Percentiles rank a stretch among this genome's conserved stretches.
Evolutionary conservation across 2,329 filamentous ascomycete genomes (phyloP).

Genomic region (Cordyceps sp.): DNA sequence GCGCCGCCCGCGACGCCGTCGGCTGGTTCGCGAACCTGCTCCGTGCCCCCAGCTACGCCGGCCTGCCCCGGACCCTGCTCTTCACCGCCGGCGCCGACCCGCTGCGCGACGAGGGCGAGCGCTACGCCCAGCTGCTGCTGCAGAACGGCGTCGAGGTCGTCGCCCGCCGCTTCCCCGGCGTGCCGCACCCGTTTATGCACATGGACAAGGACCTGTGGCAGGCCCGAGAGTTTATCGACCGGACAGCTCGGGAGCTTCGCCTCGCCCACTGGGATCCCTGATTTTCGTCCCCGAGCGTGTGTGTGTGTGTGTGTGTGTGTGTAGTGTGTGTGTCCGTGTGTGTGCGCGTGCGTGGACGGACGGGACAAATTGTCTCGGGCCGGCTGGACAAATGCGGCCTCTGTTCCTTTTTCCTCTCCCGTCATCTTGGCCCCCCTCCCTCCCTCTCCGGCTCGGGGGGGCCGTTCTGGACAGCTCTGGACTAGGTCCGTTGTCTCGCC

Average conservation of each 20-base stretch:
- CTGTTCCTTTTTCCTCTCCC: no score
- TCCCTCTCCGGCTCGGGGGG: no score
- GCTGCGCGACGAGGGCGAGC: conserved; percentile 30
- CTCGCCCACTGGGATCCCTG: conserved; percentile 8
- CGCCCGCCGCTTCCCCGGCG: conserved; percentile 25
- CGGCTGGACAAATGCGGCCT: no score
- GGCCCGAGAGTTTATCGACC: conserved; percentile 16
- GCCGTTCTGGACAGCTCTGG: no score
- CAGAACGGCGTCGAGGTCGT: conserved; percentile 27
- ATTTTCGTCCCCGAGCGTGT: background rate
- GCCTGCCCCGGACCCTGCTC: conserved; percentile 21
- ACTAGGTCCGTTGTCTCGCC: no score
- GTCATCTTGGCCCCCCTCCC: no score
- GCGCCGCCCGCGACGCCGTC: conserved; percentile 4
- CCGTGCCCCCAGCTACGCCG: conserved; percentile 14
- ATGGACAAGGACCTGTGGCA: conserved; percentile 24
- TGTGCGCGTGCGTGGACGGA: background rate
- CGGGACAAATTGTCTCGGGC: no score
- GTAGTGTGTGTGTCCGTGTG: background rate
- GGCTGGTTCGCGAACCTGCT: conserved; percentile 17
- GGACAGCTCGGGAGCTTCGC: conserved; percentile 14
- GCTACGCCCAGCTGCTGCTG: conserved; percentile 23
- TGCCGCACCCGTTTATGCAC: conserved; percentile 33
- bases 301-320: background rate
- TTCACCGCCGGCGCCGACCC: conserved; percentile 27